Percentiles rank a stretch among this genome's conserved stretches.
phyloP scores from a whole-genome alignment of 225 moss, liverwort and hornwort species.

The Sphagnum tenellum region DNA sequence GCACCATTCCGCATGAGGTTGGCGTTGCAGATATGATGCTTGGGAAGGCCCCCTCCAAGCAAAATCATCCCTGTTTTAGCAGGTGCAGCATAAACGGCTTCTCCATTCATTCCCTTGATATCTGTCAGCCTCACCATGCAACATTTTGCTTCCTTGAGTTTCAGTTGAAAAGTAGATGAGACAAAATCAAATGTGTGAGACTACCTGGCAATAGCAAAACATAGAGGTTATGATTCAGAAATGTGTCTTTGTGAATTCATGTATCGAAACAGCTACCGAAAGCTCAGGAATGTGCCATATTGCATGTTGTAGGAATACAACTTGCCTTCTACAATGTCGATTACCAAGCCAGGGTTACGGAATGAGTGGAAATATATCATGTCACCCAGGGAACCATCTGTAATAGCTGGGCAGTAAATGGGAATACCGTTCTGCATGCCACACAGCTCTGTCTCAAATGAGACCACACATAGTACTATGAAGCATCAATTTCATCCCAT shows the following conservation, averaged over 20 bases:
- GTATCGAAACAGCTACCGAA: too few species aligned
- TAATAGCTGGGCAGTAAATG: slow-evolving; percentile 89
- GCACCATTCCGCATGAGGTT: slow-evolving; percentile 99
- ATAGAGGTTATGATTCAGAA: too few species aligned
- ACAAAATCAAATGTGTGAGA: too few species aligned
- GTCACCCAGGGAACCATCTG: slow-evolving; percentile 95
- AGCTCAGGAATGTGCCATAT: too few species aligned
- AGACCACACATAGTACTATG: too few species aligned
- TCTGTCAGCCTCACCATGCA: slow-evolving; percentile 31
- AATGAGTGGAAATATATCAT: slow-evolving; percentile 96
- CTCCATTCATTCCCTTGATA: slow-evolving; percentile 69
- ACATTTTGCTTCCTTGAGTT: background rate
- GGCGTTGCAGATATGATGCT: slow-evolving; percentile 99
- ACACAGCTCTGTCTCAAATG: too few species aligned
- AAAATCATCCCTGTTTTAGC: slow-evolving; percentile 82
- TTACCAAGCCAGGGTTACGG: slow-evolving; percentile 77
- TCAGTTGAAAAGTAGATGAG: too few species aligned
- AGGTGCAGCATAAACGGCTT: slow-evolving; percentile 64
- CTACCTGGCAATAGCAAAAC: too few species aligned
- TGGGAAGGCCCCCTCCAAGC: slow-evolving; percentile 88
- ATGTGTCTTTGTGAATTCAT: too few species aligned
- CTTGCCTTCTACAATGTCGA: slow-evolving; percentile 85
- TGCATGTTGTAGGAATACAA: too few species aligned
- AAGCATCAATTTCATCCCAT: too few species aligned
- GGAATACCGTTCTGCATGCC: slow-evolving; percentile 65